These are phyloP conservation scores for Discostella pseudostelligera DNA, from an alignment of 108 stramenopile genomes.

Conservation along the genomic window DNA sequence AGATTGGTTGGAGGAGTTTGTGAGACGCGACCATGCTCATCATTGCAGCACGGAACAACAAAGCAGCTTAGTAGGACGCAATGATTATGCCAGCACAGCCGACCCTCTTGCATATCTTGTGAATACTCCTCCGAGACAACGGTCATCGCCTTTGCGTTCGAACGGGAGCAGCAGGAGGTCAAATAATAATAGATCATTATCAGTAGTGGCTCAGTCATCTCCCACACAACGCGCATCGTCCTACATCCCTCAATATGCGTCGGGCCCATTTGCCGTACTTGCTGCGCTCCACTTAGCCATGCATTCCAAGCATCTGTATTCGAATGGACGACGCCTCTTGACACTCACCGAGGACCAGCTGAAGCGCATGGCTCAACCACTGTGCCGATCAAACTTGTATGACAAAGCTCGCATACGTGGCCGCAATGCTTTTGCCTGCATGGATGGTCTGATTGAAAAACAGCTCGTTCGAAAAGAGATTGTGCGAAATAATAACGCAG, in stretches of 20 bases:
- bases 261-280: conserved; percentile 53
- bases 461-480: conserved; percentile 53
- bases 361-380: conserved; percentile 49
- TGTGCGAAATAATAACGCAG: conserved; percentile 33
- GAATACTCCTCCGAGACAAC: conserved; percentile 11
- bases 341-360: conserved; percentile 49
- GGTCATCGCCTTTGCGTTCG: not conserved
- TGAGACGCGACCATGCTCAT: conserved; percentile 30
- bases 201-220: not conserved
- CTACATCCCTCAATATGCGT: conserved; percentile 53
- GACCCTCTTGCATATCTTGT: conserved; percentile 17
- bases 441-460: conserved; percentile 45
- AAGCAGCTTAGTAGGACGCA: not conserved
- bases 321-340: conserved; percentile 29
- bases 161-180: conserved; percentile 1
- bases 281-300: conserved; percentile 41
- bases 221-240: conserved; percentile 1
- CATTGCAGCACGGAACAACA: conserved; percentile 10
- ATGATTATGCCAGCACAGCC: conserved; percentile 2
- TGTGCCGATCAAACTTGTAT: conserved; percentile 55
- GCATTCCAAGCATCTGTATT: conserved; percentile 20
- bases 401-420: conserved; percentile 44
- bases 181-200: conserved; percentile 9
- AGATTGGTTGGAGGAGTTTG: conserved; percentile 49
- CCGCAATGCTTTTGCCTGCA: conserved; percentile 56